Evolutionary conservation across 352 stramenopile species (phyloP).

Genomic region (Plasmopara muralis): DNA sequence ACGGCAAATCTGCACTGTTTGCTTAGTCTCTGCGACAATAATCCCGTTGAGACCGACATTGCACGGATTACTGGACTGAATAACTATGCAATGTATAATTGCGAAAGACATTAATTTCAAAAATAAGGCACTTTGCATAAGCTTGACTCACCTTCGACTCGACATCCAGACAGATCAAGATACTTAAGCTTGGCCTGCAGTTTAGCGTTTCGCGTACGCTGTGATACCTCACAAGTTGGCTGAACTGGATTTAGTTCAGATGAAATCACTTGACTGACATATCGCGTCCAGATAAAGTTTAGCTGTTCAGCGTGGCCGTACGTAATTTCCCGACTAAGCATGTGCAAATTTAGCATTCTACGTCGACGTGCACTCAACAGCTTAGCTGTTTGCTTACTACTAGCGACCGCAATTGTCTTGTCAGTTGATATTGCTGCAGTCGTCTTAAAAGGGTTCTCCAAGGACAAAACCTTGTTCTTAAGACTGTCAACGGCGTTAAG

Average conservation of each 20-base stretch:
- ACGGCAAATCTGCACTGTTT: conserved; percentile 56
- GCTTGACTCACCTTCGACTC: conserved; percentile 42
- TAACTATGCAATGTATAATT: conserved; percentile 25
- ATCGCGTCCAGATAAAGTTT: conserved; percentile 59
- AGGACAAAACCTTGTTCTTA: conserved; percentile 73
- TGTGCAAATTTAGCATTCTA: conserved; percentile 43
- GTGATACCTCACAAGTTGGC: conserved; percentile 10
- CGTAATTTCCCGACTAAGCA: conserved; percentile 43
- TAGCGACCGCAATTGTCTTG: conserved; percentile 21
- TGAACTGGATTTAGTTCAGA: conserved; percentile 31
- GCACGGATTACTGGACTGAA: conserved; percentile 51
- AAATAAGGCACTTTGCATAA: neutral
- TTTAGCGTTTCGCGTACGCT: conserved; percentile 18
- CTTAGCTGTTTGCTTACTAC: conserved; percentile 44
- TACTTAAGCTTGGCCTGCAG: conserved; percentile 50
- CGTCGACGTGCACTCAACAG: conserved; percentile 58
- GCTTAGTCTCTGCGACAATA: conserved; percentile 55
- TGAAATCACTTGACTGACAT: conserved; percentile 45
- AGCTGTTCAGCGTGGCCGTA: conserved; percentile 56
- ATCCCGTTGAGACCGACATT: conserved; percentile 47
- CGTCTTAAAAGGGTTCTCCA: conserved; percentile 64
- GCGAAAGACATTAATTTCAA: neutral
- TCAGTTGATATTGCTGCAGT: conserved; percentile 25
- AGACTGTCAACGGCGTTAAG: conserved; percentile 39
- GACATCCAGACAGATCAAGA: conserved; percentile 64